A percentile compares a stretch with the other conserved stretches of the same genome.
Conservation (phyloP, 2,329 filamentous ascomycete species). For the Paramyrothecium roridum region DNA sequence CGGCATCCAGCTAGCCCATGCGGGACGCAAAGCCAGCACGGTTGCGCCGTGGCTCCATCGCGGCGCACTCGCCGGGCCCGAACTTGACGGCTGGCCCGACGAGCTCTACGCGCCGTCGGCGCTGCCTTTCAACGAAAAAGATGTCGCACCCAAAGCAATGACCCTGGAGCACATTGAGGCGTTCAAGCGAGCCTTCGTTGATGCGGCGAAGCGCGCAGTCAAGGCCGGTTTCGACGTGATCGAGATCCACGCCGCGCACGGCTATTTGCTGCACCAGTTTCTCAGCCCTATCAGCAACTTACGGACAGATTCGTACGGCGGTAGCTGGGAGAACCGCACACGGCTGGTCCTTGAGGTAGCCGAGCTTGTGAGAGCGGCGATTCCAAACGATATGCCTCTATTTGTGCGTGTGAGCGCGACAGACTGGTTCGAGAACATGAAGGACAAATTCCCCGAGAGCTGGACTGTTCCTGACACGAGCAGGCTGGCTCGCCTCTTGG, state of each 20-base stretch:
- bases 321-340: constrained; percentile 39
- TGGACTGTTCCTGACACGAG: constrained; percentile 63
- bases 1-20: constrained; percentile 72
- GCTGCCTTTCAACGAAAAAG: constrained; percentile 54
- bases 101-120: constrained; percentile 39
- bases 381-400: constrained; percentile 43
- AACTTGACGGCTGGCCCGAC: constrained; percentile 48
- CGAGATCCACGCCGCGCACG: constrained; percentile 66
- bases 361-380: constrained; percentile 9
- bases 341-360: constrained; percentile 29
- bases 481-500: constrained; percentile 59
- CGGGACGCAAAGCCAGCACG: constrained; percentile 61
- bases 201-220: constrained; percentile 53
- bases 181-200: constrained; percentile 58
- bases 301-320: constrained; percentile 45
- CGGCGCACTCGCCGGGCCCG: constrained; percentile 43
- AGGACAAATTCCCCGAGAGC: constrained; percentile 47
- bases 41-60: constrained; percentile 63
- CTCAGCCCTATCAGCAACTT: constrained; percentile 39
- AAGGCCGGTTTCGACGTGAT: constrained; percentile 65
- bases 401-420: constrained; percentile 68
- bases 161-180: constrained; percentile 60
- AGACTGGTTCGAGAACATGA: constrained; percentile 63
- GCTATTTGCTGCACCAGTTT: constrained; percentile 45
- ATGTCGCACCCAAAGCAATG: constrained; percentile 61